phyloP scores from a whole-genome alignment of 306 rosid species.

The Sicyos baderoa region DNA sequence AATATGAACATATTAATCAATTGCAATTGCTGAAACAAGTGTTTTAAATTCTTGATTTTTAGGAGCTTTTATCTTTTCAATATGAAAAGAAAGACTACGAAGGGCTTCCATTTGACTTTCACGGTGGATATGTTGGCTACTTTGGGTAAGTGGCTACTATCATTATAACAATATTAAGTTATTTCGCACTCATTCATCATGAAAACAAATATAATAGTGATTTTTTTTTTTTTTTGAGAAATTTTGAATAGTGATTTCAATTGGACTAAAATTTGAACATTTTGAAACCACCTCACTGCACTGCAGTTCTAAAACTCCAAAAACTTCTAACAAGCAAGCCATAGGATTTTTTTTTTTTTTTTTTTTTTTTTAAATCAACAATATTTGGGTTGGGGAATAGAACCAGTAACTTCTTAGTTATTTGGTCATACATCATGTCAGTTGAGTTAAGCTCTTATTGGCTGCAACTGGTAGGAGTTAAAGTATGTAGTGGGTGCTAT shows the following conservation, averaged over 20 bases:
- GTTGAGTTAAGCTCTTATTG: too few relatives aligned
- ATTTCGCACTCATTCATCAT: neutral
- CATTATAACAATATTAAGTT: neutral
- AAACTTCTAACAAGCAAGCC: neutral
- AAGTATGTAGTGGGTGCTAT: neutral
- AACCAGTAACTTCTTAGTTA: too few relatives aligned
- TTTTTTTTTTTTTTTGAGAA: too few relatives aligned
- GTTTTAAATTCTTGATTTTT: constrained; percentile 24
- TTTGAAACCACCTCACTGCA: neutral
- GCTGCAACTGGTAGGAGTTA: neutral
- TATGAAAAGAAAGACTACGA: constrained; percentile 61
- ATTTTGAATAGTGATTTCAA: neutral
- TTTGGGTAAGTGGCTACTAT: constrained; percentile 59
- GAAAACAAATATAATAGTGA: neutral
- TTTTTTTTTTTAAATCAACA: too few relatives aligned
- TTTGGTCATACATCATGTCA: too few relatives aligned
- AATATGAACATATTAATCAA: neutral
- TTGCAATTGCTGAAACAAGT: neutral
- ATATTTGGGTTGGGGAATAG: too few relatives aligned
- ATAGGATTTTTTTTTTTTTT: neutral
- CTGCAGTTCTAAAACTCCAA: neutral
- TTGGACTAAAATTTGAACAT: neutral
- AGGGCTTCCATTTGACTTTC: constrained; percentile 85
- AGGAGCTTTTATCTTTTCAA: constrained; percentile 69
- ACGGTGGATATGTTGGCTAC: constrained; percentile 94